Base-by-base conservation (phyloP, 169 alveolate genomes). In the Sarcocystis neurona region DNA sequence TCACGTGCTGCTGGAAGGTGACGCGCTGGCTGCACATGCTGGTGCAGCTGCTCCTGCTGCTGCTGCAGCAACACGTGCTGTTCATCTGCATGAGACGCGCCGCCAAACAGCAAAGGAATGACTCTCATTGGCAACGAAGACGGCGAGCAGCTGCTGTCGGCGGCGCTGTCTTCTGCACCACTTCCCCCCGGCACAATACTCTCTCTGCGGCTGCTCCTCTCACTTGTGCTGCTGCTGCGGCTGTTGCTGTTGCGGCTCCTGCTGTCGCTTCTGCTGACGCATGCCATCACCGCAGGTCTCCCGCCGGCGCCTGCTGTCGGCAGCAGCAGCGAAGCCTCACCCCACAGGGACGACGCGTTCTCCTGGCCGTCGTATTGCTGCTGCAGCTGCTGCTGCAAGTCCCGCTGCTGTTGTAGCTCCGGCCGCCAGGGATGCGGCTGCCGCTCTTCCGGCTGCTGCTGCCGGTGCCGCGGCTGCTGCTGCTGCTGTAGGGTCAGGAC, bases 351-450 rank as follows among this genome's bases (percentile, higher is more conserved):
- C 85, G 56, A 60, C 43, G 68, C 85, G 47, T 2, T 66, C 68
- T n/a, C 68, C 44, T 77, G 85, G 0, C 27, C 46, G 46, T 50
- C 46, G 68, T 66, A 23, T 12, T 23, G 79, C 60, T 23, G 66
- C 68, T 15, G 85, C 85, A 20, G 85, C 68, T 77, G 85, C 68
- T 43, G 66, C 27, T 46, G 85, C 23, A n/a, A 48, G 47, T 44
- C 46, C 44, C 47, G 68, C 68, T 77, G 85, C 44, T 43, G 66
- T 27, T 77, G 88, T 39, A 43, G 53, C 58, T 41, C 60, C 79
- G 2, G 78, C 79, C 58, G 77, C 79, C 44, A 66, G 58, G 39
- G 88, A 34, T 32, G 34, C 63, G 2, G 39, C 37, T n/a, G 56
- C 10, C 32, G 60, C 79, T 8, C n/a, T 37, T 15, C 50, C 47